Conservation (phyloP, 495 filamentous ascomycete genomes). For the Aspergillus sparsus region DNA sequence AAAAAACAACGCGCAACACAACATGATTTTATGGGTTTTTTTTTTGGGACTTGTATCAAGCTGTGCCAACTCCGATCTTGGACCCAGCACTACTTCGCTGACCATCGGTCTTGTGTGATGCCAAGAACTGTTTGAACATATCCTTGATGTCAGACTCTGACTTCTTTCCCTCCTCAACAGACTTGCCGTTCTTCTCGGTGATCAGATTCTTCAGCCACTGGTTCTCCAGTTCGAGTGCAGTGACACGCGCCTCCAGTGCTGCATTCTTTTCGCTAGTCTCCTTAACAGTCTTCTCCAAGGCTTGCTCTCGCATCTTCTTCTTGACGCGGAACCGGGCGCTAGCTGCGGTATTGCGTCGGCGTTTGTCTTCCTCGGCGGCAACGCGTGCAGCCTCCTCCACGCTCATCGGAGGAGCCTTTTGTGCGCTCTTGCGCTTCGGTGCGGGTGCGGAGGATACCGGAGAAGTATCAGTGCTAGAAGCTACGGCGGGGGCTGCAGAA, state of each 20-base stretch:
- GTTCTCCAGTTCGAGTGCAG: conserved; percentile 90
- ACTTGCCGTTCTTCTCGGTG: conserved; percentile 79
- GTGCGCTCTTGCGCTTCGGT: conserved; percentile 45
- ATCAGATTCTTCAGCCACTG: conserved; percentile 93
- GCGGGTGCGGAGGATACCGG: conserved; percentile 27
- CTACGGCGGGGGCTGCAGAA: conserved; percentile 17
- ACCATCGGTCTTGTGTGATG: conserved; percentile 37
- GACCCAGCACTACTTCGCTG: conserved; percentile 41
- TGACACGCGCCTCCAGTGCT: conserved; percentile 77
- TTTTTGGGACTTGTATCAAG: conserved; percentile 1
- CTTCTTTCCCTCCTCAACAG: conserved; percentile 36
- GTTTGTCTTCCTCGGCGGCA: conserved; percentile 96
- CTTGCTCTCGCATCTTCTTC: conserved; percentile 98
- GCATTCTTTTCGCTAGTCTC: conserved; percentile 84
- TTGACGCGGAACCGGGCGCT: conserved; percentile 95
- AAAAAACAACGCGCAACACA: background rate
- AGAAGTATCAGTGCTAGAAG: conserved; percentile 13
- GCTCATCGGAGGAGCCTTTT: conserved; percentile 36
- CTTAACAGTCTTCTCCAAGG: conserved; percentile 84
- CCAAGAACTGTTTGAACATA: conserved; percentile 53
- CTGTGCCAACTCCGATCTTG: conserved; percentile 44
- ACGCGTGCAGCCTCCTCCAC: conserved; percentile 58
- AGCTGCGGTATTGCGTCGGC: conserved; percentile 93
- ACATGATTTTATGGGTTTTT: conserved; percentile 3
- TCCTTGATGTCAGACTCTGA: conserved; percentile 48